Conservation (phyloP, 106 monocot genomes). For the Phalaenopsis equestris region DNA sequence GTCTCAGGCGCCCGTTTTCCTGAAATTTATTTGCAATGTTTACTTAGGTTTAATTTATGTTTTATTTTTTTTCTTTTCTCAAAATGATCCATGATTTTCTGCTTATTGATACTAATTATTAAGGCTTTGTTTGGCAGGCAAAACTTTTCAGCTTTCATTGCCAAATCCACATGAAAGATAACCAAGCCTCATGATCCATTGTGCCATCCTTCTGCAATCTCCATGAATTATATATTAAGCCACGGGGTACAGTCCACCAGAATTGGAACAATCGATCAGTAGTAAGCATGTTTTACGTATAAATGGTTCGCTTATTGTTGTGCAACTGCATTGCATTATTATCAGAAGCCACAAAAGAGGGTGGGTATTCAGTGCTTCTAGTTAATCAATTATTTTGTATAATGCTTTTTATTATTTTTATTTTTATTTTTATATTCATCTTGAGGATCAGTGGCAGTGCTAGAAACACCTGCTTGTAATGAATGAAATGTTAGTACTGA, state of each 20-base stretch:
- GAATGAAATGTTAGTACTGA: not conserved
- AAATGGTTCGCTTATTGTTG: not conserved
- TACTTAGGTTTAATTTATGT: no score
- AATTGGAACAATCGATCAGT: not conserved
- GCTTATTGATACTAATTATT: not conserved
- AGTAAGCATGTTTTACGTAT: not conserved
- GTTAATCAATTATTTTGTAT: not conserved
- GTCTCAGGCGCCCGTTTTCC: no score
- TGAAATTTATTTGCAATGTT: no score
- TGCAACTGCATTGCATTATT: not conserved
- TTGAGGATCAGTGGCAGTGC: not conserved
- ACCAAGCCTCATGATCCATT: not conserved
- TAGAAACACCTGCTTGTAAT: not conserved
- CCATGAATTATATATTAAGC: not conserved
- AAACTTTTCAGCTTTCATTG: not conserved
- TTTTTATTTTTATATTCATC: not conserved
- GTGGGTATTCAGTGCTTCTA: slow-evolving; percentile 1
- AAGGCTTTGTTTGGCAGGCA: not conserved
- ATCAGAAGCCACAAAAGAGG: not conserved
- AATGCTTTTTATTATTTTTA: not conserved
- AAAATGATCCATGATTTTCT: not conserved
- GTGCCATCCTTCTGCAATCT: not conserved
- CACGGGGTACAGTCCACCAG: not conserved
- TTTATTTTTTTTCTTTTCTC: no score
- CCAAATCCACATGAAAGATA: not conserved